These are phyloP conservation scores for Neurospora africana DNA, from an alignment of 495 filamentous ascomycete genomes.

Conservation along the genomic window DNA sequence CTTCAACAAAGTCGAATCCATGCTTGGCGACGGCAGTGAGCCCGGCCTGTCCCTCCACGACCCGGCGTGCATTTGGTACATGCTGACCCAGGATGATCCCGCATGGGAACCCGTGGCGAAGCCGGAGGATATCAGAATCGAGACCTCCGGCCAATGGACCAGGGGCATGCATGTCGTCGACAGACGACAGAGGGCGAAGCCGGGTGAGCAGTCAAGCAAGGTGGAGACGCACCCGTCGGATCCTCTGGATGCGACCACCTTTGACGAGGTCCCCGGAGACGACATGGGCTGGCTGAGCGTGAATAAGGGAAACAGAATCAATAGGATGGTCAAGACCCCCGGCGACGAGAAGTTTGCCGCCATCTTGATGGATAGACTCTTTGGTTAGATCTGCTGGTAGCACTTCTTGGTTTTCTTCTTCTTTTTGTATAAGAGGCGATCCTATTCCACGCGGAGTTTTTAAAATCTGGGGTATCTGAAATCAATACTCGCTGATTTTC, in stretches of 20 bases:
- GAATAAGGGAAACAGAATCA: conserved; percentile 65
- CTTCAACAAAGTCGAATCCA: conserved; percentile 62
- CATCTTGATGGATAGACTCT: conserved; percentile 38
- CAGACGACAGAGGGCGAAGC: conserved; percentile 49
- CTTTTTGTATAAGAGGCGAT: conserved; percentile 11
- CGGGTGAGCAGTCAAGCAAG: conserved; percentile 35
- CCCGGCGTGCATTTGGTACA: conserved; percentile 81
- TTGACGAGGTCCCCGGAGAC: conserved; percentile 43
- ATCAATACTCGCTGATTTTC: background rate
- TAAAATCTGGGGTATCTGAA: background rate
- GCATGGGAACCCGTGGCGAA: conserved; percentile 38
- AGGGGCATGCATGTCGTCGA: conserved; percentile 83
- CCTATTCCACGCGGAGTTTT: conserved; percentile 16
- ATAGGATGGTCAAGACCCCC: conserved; percentile 52
- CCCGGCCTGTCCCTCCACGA: conserved; percentile 72
- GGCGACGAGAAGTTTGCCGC: conserved; percentile 42
- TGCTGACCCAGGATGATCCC: conserved; percentile 46
- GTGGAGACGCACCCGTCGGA: conserved; percentile 32
- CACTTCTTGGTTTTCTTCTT: background rate
- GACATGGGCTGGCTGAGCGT: conserved; percentile 62
- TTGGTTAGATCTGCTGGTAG: conserved; percentile 21
- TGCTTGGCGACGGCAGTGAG: conserved; percentile 40
- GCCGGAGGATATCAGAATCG: conserved; percentile 69
- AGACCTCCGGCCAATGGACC: conserved; percentile 89
- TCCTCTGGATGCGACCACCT: conserved; percentile 20